Evolutionary conservation across 2,329 filamentous ascomycete genomes (phyloP), one percentile per base, ranked within the genome.

Genomic region (Sporothrix schenckii): DNA sequence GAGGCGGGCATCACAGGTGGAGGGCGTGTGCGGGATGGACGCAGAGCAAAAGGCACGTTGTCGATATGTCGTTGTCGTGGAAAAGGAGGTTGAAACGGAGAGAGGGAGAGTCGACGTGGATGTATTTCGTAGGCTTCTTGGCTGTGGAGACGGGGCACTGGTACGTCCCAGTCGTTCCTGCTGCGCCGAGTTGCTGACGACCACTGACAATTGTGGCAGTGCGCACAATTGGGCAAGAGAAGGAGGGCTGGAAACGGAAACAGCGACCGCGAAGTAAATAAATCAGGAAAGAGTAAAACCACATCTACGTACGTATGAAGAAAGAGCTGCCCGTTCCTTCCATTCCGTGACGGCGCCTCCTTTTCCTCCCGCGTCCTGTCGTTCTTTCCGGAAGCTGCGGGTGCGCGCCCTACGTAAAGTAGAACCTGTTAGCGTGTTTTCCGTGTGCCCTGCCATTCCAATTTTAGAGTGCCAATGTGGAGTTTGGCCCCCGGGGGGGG

Each of bases 1-100:
- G 66, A 68, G 53, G 21, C 66, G 53, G 44, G 54, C 66, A 68
- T 68, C 54, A n/a, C 61, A 39, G 66, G 66, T 41, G 19, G 21
- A 44, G 58, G 14, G 39, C 58, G 58, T 47, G 39, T 63, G 39
- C n/a, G 7, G 14, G 39, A 47, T 44, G 5, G 2, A 16, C 14
- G 34, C 56, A 19, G 56, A 56, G 39, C 1, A 2, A 34, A 34
- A 16, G 1, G 56, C 10, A 21, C 21, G 58, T 30, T 14, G 30
- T 58, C 53, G 27, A 41, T 39, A n/a, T 39, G 54, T 41, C 54
- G 53, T 34, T 41, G 54, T 58, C 54, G 54, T 41, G 30, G 30
- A 4, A 58, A 58, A 58, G 54, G 30, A 56, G 54, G n/a, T n/a
- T 3, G 54, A 58, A 16, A 50, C n/a, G 54, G n/a, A 60, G 56